Conservation (phyloP, 2,329 filamentous ascomycete genomes). For the Colletotrichum aenigma region DNA sequence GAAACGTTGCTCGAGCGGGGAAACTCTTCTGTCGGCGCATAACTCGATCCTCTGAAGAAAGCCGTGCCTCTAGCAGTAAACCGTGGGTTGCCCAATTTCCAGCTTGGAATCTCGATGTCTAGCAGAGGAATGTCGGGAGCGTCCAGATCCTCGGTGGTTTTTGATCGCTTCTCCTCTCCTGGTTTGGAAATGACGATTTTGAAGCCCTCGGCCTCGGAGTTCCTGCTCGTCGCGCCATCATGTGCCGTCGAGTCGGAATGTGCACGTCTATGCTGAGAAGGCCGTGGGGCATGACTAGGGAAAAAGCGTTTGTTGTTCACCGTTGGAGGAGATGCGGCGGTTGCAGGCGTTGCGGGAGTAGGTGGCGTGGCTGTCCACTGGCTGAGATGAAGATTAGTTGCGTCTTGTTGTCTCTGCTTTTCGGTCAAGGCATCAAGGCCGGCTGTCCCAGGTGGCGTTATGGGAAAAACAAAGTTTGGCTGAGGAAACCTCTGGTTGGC, state of each 20-base stretch:
- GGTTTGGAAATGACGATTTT: conserved; percentile 82
- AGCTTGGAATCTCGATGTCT: conserved; percentile 81
- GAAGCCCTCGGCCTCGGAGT: conserved; percentile 70
- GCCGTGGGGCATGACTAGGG: conserved; percentile 28
- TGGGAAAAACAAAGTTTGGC: conserved; percentile 63
- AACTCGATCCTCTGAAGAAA: conserved; percentile 80
- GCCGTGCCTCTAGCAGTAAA: conserved; percentile 81
- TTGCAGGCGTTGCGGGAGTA: conserved; percentile 25
- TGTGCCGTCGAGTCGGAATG: conserved; percentile 80
- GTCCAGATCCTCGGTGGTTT: conserved; percentile 64
- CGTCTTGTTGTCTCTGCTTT: conserved; percentile 27
- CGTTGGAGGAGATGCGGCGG: conserved; percentile 32
- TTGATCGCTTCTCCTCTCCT: conserved; percentile 62
- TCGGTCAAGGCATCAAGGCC: conserved; percentile 52
- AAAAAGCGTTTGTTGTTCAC: conserved; percentile 37
- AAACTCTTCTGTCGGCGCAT: conserved; percentile 76
- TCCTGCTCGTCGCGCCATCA: conserved; percentile 58
- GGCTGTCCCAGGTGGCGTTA: conserved; percentile 64
- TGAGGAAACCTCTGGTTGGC: conserved; percentile 66
- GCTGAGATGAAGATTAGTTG: conserved; percentile 34
- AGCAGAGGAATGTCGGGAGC: conserved; percentile 57
- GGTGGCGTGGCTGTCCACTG: conserved; percentile 49
- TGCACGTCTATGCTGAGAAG: conserved; percentile 60
- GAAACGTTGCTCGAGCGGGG: conserved; percentile 64
- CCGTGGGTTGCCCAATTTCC: conserved; percentile 79